Evolutionary conservation across 345 rosid species (phyloP).

Genomic region (Kandelia obovata): DNA sequence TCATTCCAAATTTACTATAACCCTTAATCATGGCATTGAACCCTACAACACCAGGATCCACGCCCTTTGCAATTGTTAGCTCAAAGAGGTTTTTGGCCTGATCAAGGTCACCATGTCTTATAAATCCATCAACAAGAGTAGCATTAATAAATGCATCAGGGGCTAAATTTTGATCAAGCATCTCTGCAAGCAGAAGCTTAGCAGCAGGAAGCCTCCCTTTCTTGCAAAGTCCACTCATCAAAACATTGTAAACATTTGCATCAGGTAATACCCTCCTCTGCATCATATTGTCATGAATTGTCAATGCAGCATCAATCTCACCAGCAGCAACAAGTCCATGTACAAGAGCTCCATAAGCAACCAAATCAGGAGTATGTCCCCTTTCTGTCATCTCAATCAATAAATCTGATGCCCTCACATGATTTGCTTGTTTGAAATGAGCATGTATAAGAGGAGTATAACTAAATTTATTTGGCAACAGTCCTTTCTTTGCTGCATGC

Average conservation of each 20-base stretch:
- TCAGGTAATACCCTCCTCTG: constrained; percentile 70
- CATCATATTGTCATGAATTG: constrained; percentile 47
- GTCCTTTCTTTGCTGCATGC: constrained; percentile 50
- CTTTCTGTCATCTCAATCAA: constrained; percentile 65
- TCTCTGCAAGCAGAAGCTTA: constrained; percentile 60
- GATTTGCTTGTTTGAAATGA: constrained; percentile 47
- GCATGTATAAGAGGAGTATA: constrained; percentile 61
- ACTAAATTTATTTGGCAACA: constrained; percentile 42
- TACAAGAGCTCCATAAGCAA: constrained; percentile 67
- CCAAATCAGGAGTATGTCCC: constrained; percentile 67
- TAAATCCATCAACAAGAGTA: constrained; percentile 72
- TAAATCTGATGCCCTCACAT: constrained; percentile 47
- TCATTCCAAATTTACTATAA: constrained; percentile 70
- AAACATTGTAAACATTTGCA: constrained; percentile 70
- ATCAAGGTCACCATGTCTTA: constrained; percentile 53
- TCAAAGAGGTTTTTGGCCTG: constrained; percentile 59
- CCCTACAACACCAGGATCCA: constrained; percentile 60
- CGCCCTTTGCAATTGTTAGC: constrained; percentile 48
- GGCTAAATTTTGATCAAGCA: constrained; percentile 59
- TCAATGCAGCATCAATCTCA: constrained; percentile 63
- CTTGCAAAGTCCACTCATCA: constrained; percentile 83
- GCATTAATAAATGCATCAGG: constrained; percentile 70
- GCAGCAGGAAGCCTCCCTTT: constrained; percentile 59
- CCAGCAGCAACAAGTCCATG: constrained; percentile 68
- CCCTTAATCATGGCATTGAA: constrained; percentile 86